Percentiles rank a stretch among this genome's conserved stretches.
phyloP scores from a whole-genome alignment of 306 rosid species.

The Arachis hypogaea region DNA sequence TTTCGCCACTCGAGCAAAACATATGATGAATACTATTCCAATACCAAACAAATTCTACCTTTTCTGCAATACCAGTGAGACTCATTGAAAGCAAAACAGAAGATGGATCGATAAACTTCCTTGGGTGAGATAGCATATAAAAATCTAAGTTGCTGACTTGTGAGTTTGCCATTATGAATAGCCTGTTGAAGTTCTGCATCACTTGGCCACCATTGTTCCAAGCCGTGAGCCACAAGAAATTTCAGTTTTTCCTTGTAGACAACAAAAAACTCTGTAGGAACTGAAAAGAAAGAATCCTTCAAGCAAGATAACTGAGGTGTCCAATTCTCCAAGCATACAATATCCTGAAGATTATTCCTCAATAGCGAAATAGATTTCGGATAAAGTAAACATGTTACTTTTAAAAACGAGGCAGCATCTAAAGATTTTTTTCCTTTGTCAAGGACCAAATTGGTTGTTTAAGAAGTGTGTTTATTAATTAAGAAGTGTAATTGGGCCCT shows the following conservation, averaged over 20 bases:
- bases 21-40: too few relatives aligned
- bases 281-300: constrained; percentile 34
- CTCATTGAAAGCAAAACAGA: background rate
- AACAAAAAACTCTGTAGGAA: background rate
- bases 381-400: constrained; percentile 60
- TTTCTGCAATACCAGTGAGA: too few relatives aligned
- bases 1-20: too few relatives aligned
- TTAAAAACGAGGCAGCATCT: constrained; percentile 29
- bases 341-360: constrained; percentile 58
- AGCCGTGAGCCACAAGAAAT: constrained; percentile 30
- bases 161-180: constrained; percentile 38
- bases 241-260: constrained; percentile 26
- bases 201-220: constrained; percentile 37
- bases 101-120: constrained; percentile 19
- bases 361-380: constrained; percentile 76
- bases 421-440: background rate
- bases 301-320: constrained; percentile 45
- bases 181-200: constrained; percentile 9
- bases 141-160: constrained; percentile 2
- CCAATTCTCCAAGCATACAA: constrained; percentile 58
- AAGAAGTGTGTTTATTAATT: constrained; percentile 34
- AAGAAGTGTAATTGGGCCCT: background rate
- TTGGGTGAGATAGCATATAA: constrained; percentile 33
- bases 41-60: too few relatives aligned
- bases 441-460: too few relatives aligned